Conservation (phyloP, 768 basidiomycete species). For the Amanita fuliginea region DNA sequence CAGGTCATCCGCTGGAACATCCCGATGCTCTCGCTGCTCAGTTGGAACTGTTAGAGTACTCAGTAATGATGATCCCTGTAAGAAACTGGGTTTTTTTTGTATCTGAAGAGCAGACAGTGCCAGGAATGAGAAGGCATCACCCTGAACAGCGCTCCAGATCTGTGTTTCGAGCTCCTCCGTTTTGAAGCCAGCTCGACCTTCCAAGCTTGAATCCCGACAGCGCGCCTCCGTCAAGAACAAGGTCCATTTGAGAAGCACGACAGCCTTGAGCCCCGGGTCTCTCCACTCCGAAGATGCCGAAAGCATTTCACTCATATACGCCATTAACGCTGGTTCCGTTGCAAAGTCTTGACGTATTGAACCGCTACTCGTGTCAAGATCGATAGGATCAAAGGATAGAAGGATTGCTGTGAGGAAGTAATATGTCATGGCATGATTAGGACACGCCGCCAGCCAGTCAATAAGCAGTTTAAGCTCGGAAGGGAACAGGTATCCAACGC, state of each 20-base stretch:
- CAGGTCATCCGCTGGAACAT: constrained; percentile 40
- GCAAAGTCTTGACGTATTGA: constrained; percentile 36
- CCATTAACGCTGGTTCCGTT: constrained; percentile 32
- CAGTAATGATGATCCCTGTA: constrained; percentile 23
- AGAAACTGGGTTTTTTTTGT: constrained; percentile 28
- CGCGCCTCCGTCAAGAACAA: constrained; percentile 72
- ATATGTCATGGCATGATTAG: constrained; percentile 58
- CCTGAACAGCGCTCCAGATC: constrained; percentile 76
- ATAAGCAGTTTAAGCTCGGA: constrained; percentile 51
- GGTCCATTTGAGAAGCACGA: constrained; percentile 78
- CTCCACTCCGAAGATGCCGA: constrained; percentile 49
- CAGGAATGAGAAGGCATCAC: constrained; percentile 70
- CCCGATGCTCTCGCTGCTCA: constrained; percentile 35
- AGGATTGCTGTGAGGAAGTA: constrained; percentile 60
- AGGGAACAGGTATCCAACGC: constrained; percentile 48
- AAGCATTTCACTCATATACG: constrained; percentile 51
- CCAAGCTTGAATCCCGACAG: constrained; percentile 54
- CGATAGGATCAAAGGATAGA: constrained; percentile 54
- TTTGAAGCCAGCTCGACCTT: constrained; percentile 53
- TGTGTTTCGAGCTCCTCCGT: constrained; percentile 75
- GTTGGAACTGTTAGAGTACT: constrained; percentile 20
- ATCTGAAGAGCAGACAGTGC: constrained; percentile 47
- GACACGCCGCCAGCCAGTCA: constrained; percentile 60
- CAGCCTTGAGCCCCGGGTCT: constrained; percentile 58
- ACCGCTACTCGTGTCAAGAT: constrained; percentile 37